Evolutionary conservation across 2,329 filamentous ascomycete species (phyloP), one percentile per base, ranked within the genome.

Genomic region (Nectriaceae sp.): DNA sequence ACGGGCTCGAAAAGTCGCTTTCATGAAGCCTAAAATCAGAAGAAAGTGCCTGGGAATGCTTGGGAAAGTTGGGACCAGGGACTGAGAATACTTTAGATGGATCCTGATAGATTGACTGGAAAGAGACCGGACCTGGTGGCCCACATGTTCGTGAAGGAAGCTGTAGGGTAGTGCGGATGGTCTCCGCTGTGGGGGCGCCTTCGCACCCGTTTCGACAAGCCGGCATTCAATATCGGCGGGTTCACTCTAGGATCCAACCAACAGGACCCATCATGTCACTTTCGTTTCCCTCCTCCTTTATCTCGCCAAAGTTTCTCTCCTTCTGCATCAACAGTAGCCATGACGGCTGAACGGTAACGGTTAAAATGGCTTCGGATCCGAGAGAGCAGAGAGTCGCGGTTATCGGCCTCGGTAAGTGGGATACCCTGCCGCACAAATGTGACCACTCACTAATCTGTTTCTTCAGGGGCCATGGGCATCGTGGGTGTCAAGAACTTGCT

Each of bases 401-500:
- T 21, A 51, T 67, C 45, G 63, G 64, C 3, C 46, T 66, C 16
- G 64, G 64, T 67, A 54, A 20, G 45, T 38, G 16, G 5, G 4
- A 3, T 22, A n/a, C 11, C 3, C 18, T 8, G 21, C 11, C 21
- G 4, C 33, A 16, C 8, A 15, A 29, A 29, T 29, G 24, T 6
- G 24, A 29, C 13, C 6, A 36, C 33, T 36, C 8, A 36, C 33
- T 36, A 8, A 11, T 29, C 24, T 29, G 10, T 37, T n/a, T 13
- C 39, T 42, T 16, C 49, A 69, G 68, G 70, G 13, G 65, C 66
- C 15, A 62, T 69, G 40, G 71, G 71, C 36, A 63, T 73, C 18
- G 67, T 70, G 6, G 60, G 69, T 5, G 59, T 74, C 42, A 77
- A 77, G 58, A 70, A 70, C 31, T 52, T 76, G 16, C 55, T 67